Evolutionary conservation across 257 asterid genomes (phyloP).

Genomic region (Gynochthodes officinalis): DNA sequence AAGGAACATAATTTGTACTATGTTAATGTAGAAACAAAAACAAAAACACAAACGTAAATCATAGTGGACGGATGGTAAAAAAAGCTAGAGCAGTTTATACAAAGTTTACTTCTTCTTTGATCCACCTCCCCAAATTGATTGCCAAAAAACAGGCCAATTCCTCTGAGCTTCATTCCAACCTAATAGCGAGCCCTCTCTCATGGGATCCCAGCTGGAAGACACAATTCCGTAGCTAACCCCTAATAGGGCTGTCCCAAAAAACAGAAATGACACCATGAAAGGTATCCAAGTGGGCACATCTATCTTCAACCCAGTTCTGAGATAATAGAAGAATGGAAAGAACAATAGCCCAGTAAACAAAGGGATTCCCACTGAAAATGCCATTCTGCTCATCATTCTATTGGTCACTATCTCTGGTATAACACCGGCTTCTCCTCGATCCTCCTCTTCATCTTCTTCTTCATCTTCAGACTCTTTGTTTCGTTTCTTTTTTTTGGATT

Average conservation of each 20-base stretch:
- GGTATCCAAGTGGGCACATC: conserved; percentile 96
- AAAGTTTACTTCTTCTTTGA: conserved; percentile 42
- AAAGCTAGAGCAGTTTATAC: not conserved
- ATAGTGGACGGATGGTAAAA: not conserved
- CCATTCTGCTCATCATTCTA: conserved; percentile 89
- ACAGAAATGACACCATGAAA: conserved; percentile 75
- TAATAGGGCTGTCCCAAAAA: conserved; percentile 78
- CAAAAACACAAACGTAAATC: too few relatives aligned
- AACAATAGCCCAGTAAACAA: conserved; percentile 66
- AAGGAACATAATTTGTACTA: not conserved
- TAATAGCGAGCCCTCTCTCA: conserved; percentile 82
- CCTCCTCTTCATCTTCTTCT: conserved; percentile 38
- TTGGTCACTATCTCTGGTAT: conserved; percentile 94
- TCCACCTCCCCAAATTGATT: conserved; percentile 60
- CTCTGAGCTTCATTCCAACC: conserved; percentile 93
- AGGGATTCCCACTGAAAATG: conserved; percentile 76
- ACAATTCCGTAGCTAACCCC: conserved; percentile 96
- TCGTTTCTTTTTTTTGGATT: conserved; percentile 43
- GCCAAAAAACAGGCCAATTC: conserved; percentile 99
- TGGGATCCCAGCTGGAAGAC: conserved; percentile 97
- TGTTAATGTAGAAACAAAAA: not conserved
- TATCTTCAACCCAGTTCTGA: conserved; percentile 73
- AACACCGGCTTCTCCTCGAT: conserved; percentile 44
- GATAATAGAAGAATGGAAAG: conserved; percentile 92
- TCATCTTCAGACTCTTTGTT: conserved; percentile 39